phyloP scores from a whole-genome alignment of 345 rosid species.

The Eucalyptus globulus region DNA sequence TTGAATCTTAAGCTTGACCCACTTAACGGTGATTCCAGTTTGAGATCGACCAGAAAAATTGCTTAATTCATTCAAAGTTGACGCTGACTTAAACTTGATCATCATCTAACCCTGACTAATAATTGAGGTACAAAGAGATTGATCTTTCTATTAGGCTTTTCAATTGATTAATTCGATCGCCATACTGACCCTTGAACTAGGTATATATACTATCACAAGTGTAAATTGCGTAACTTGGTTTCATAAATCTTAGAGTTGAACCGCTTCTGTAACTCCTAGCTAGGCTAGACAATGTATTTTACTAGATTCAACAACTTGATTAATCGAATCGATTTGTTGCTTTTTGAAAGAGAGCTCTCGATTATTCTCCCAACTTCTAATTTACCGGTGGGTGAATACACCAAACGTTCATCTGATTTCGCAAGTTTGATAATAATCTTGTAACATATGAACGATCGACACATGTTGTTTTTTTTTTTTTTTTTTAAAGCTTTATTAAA shows the following conservation, averaged over 20 bases:
- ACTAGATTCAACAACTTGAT: background rate
- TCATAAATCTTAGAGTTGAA: background rate
- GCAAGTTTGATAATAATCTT: background rate
- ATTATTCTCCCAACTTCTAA: background rate
- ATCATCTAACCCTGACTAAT: background rate
- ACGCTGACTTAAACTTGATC: background rate
- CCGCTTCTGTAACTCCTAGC: background rate
- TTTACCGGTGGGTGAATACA: background rate
- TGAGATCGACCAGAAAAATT: background rate
- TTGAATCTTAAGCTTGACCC: background rate
- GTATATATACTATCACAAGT: background rate
- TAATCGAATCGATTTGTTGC: background rate
- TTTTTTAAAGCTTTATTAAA: background rate
- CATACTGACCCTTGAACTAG: background rate
- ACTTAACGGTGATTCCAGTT: background rate
- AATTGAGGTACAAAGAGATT: background rate
- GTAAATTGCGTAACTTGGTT: background rate
- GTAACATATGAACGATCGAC: background rate
- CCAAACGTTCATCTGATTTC: background rate
- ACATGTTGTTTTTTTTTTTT: background rate
- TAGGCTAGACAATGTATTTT: background rate
- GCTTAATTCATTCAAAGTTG: background rate
- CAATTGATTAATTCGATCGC: background rate
- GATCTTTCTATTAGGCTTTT: background rate
- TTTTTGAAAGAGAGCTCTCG: background rate